A percentile compares a stretch with the other conserved stretches of the same genome.
Conservation (phyloP, 306 rosid species). For the Ammopiptanthus mongolicus region DNA sequence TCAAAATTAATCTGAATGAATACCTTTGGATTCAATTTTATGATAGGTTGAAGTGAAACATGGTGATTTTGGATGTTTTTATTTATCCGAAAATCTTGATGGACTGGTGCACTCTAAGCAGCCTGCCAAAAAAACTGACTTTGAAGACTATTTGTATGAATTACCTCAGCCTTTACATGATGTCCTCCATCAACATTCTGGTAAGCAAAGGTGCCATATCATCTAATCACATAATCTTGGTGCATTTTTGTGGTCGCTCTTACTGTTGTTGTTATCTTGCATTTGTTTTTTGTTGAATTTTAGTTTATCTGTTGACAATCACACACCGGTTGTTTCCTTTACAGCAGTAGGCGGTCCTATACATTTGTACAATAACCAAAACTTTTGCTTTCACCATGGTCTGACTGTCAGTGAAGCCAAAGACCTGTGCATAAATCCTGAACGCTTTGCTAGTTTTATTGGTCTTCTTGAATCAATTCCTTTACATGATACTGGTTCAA, state of each 20-base stretch:
- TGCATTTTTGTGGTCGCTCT: not conserved
- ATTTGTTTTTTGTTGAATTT: conserved; percentile 7
- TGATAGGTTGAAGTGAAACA: conserved; percentile 74
- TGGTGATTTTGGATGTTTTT: conserved; percentile 69
- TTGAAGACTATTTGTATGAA: conserved; percentile 46
- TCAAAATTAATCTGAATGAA: conserved; percentile 13
- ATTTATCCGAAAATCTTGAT: conserved; percentile 82
- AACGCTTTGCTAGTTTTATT: conserved; percentile 76
- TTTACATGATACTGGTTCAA: conserved; percentile 60
- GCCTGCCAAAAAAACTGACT: conserved; percentile 39
- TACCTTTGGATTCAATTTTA: conserved; percentile 19
- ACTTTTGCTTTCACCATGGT: conserved; percentile 72
- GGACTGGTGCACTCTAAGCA: conserved; percentile 44
- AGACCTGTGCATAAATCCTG: conserved; percentile 78
- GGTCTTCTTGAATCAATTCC: conserved; percentile 89
- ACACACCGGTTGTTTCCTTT: conserved; percentile 15
- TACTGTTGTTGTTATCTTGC: not conserved
- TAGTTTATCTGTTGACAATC: not conserved
- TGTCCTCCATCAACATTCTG: conserved; percentile 42
- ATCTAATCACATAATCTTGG: conserved; percentile 1
- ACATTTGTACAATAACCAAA: conserved; percentile 59
- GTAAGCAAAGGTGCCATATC: conserved; percentile 50
- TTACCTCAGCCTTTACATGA: conserved; percentile 63
- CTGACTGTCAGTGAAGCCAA: conserved; percentile 40
- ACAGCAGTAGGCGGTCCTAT: conserved; percentile 56